Base-by-base conservation (phyloP, 495 filamentous ascomycete species). In the Aspergillus bridgeri region DNA sequence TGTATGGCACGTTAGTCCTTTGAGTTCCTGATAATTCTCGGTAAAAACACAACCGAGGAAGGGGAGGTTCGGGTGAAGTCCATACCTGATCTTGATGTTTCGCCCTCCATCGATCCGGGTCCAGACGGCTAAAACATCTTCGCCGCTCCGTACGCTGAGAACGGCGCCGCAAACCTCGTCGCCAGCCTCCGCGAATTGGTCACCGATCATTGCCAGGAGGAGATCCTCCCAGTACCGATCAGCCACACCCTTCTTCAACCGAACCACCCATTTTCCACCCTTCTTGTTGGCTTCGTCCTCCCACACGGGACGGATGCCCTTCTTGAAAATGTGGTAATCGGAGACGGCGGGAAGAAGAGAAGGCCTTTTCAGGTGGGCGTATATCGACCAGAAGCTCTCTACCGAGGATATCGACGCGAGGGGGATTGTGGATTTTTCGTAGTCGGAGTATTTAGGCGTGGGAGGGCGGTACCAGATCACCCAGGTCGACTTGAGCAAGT, bases 161-260 rank as follows among this genome's bases (percentile, higher is more conserved):
- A 98, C 95, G 48, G 86, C 88, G 57, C 94, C 94, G 64, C 94
- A 98, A 42, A 98, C 88, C 69, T 98, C 95, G 60, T 98, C 94
- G 42, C 88, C 83, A 29, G 91, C 93, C 63, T 98, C 94, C 29
- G 86, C 85, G 71, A 98, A 98, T 69, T 97, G 95, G 68, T 98
- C 92, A 22, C 94, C 94, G 52, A 96, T 83, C 68, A 96, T 89
- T 29, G 90, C 91, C 60, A 98, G 74, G 49, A 98, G 79, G 48
- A 98, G 78, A 68, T 98, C 92, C 78, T 98, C 94, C 89, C 95
- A 98, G 76, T 96, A 98, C 44, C 95, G 87, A 73, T 97, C 95
- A 13, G 89, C 88, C 20, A 98, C 90, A 23, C 94, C 94, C 79
- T 98, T 98, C 83, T 93, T 96, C 65, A 98, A 74, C 63, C 93